Evolutionary conservation across 192 early-diverging fungal species (phyloP).

Genomic region (Mortierella hygrophila): DNA sequence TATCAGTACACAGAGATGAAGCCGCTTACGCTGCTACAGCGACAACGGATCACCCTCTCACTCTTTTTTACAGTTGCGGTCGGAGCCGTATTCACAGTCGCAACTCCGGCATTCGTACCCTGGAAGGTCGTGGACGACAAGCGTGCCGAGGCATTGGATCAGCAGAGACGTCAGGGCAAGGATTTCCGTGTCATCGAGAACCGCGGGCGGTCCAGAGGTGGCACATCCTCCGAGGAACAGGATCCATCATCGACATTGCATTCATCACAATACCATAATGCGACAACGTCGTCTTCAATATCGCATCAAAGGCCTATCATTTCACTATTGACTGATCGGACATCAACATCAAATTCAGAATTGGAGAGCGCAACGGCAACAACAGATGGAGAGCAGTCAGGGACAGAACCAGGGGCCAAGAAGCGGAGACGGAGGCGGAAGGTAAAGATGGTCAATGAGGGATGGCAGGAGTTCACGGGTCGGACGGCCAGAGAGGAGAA

Average conservation of each 20-base stretch:
- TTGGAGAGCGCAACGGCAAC: neutral
- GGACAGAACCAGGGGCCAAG: conserved; percentile 5
- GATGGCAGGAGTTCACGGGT: conserved; percentile 53
- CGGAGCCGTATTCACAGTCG: conserved; percentile 66
- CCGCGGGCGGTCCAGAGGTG: neutral
- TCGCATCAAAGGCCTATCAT: conserved; percentile 43
- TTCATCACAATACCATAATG: neutral
- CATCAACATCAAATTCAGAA: neutral
- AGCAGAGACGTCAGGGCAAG: conserved; percentile 48
- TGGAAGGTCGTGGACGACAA: conserved; percentile 67
- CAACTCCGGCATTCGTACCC: conserved; percentile 63
- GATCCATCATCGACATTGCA: neutral
- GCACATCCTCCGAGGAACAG: neutral
- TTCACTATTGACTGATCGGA: conserved; percentile 38
- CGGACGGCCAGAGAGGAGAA: conserved; percentile 52
- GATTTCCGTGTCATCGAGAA: conserved; percentile 47
- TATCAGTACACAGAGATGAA: conserved; percentile 21
- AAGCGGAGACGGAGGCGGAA: conserved; percentile 50
- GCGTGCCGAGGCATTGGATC: conserved; percentile 50
- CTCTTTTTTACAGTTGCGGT: conserved; percentile 65
- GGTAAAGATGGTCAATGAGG: conserved; percentile 53
- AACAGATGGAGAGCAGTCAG: neutral
- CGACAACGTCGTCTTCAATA: neutral
- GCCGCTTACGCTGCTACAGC: conserved; percentile 61
- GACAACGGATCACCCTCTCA: conserved; percentile 62